Base-by-base conservation (phyloP, 2,329 filamentous ascomycete species). In the Fusarium cicatricum region DNA sequence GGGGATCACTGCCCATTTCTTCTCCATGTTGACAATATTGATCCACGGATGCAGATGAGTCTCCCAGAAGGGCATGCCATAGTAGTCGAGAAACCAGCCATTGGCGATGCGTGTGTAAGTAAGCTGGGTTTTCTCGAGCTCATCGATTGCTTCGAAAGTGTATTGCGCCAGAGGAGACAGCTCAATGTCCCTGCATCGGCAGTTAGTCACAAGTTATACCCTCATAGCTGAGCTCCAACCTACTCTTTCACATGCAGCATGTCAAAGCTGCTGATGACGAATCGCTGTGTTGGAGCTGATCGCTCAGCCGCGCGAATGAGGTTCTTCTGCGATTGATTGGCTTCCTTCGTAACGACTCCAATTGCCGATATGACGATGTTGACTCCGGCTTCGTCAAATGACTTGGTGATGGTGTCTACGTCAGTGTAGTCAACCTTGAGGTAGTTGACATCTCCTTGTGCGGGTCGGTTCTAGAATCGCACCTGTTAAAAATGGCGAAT, bases 31-130 rank as follows among this genome's bases (percentile, higher is more conserved):
- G 12, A 68, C 2, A 1, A 64, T n/a, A 5, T 68, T 68, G 21
- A 68, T 54, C 65, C 65, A 68, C 1, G 65, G 65, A 3, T 64
- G 52, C 4, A 66, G n/a, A 11, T 68, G 31, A 1, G 56, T 60
- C 28, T 62, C 50, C 51, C 64, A 58, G 15, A 50, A 11, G 0
- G 67, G 69, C 58, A 68, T 58, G 15, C 64, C 69, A 2, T 67
- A 71, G 46, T 70, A 71, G 23, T 71, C 69, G 2, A 67, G 50
- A 33, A 71, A 69, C 55, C 59, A 66, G 2, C 65, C 67, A 11
- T 60, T 67, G 2, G 32, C 41, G 2, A 70, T 37, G 3, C 64
- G 67, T 0, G 67, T 70, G 11, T 59, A 66, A 0, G 4, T 21
- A 0, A 66, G 42, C 2, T 14, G 17, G 0, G 60, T 65, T 5